Percentiles rank a stretch among this genome's conserved stretches.
Evolutionary conservation across 768 basidiomycete species (phyloP).

Genomic region (Leccinum imitatum): DNA sequence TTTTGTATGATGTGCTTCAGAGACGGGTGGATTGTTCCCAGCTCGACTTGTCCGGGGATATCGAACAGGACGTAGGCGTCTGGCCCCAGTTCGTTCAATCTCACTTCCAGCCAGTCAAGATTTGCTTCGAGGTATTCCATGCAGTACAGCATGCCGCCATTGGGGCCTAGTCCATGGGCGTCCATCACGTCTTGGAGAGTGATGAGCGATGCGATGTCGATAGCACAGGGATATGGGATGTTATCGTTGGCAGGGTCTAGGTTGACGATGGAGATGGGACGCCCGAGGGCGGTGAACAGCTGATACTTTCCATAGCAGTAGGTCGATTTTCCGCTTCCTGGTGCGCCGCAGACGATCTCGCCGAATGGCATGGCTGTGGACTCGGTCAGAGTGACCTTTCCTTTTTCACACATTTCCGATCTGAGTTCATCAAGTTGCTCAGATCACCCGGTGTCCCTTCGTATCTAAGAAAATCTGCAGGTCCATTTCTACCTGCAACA

Average conservation of each 20-base stretch:
- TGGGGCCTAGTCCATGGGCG: slow-evolving; percentile 83
- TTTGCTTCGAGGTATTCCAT: slow-evolving; percentile 98
- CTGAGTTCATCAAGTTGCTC: too few species aligned
- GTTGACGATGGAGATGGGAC: slow-evolving; percentile 90
- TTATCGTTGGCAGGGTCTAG: slow-evolving; percentile 92
- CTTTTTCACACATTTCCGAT: not conserved
- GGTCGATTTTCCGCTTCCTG: slow-evolving; percentile 85
- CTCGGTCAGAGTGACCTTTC: not conserved
- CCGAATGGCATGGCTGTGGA: slow-evolving; percentile 71
- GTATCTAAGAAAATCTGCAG: not conserved
- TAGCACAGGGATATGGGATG: slow-evolving; percentile 87
- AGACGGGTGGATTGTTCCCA: slow-evolving; percentile 94
- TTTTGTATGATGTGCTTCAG: slow-evolving; percentile 74
- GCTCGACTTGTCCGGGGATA: slow-evolving; percentile 94
- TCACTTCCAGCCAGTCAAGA: slow-evolving; percentile 81
- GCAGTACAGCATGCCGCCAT: slow-evolving; percentile 94
- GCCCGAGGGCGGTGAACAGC: slow-evolving; percentile 80
- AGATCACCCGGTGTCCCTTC: too few species aligned
- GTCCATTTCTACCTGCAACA: not conserved
- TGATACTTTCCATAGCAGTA: slow-evolving; percentile 88
- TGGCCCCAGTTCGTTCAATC: slow-evolving; percentile 59
- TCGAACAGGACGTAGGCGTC: slow-evolving; percentile 93
- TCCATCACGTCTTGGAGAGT: slow-evolving; percentile 87
- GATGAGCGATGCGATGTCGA: slow-evolving; percentile 84
- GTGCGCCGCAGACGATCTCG: slow-evolving; percentile 83